Evolutionary conservation across 257 asterid species (phyloP).

Genomic region (Solanum microdontum): DNA sequence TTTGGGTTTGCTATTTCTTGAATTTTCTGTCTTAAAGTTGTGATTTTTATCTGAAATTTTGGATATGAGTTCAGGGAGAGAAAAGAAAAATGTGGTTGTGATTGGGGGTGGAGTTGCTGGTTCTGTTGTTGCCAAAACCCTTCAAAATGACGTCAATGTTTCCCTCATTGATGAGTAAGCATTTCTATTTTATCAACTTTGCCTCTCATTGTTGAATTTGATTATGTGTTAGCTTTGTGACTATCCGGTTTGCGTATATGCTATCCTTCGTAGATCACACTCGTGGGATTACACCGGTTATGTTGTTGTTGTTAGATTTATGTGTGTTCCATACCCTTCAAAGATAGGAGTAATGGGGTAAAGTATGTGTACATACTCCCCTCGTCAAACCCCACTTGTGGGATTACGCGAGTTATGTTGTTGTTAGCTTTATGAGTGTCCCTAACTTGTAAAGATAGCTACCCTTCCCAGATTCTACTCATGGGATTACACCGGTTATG

Average conservation of each 20-base stretch:
- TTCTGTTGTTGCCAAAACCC: slow-evolving; percentile 48
- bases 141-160: slow-evolving; percentile 49
- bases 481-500: background rate
- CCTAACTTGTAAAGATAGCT: background rate
- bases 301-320: background rate
- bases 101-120: slow-evolving; percentile 90
- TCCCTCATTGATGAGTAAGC: slow-evolving; percentile 67
- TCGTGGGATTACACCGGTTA: background rate
- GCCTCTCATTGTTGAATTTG: background rate
- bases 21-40: background rate
- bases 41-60: background rate
- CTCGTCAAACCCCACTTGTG: background rate
- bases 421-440: background rate
- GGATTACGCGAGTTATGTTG: background rate
- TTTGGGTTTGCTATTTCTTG: background rate
- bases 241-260: background rate
- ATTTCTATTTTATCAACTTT: background rate
- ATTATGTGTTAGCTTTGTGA: background rate
- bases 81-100: slow-evolving; percentile 56
- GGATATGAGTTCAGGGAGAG: slow-evolving; percentile 20
- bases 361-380: background rate
- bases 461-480: background rate
- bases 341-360: background rate
- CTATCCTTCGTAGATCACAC: background rate
- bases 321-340: background rate